Conservation (phyloP, 208 protist genomes). For the Acanthamoeba castellanii region DNA sequence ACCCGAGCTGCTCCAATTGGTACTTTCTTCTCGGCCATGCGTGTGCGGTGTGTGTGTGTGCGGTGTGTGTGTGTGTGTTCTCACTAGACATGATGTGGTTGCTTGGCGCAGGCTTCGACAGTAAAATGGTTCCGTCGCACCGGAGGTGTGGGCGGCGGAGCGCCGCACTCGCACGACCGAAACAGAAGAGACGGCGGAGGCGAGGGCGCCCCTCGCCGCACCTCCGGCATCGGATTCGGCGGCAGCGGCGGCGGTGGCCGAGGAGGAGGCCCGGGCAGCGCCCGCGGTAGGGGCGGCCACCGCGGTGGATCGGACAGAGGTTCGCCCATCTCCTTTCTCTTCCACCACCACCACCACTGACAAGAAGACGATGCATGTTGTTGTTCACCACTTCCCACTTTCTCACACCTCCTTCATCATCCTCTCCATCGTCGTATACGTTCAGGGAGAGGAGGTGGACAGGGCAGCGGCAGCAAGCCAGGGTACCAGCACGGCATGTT, state of each 20-base stretch:
- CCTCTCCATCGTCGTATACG: no score
- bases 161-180: not conserved
- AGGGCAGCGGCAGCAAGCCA: not conserved
- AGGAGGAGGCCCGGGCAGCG: not conserved
- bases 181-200: not conserved
- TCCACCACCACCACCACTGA: no score
- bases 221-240: not conserved
- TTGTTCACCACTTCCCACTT: no score
- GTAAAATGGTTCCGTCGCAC: not conserved
- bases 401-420: no score
- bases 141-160: not conserved
- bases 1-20: constrained; percentile 39
- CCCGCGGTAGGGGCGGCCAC: not conserved
- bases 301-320: not conserved
- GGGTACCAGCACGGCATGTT: not conserved
- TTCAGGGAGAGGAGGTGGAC: no score
- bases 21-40: constrained; percentile 79
- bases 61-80: constrained; percentile 85
- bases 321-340: no score
- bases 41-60: constrained; percentile 60
- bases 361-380: no score
- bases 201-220: not conserved
- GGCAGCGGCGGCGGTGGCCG: not conserved
- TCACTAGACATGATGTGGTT: constrained; percentile 92
- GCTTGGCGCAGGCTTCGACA: not conserved